Evolutionary conservation across 2,329 filamentous ascomycete species (phyloP).

Genomic region (Colletotrichum gloeosporioides): DNA sequence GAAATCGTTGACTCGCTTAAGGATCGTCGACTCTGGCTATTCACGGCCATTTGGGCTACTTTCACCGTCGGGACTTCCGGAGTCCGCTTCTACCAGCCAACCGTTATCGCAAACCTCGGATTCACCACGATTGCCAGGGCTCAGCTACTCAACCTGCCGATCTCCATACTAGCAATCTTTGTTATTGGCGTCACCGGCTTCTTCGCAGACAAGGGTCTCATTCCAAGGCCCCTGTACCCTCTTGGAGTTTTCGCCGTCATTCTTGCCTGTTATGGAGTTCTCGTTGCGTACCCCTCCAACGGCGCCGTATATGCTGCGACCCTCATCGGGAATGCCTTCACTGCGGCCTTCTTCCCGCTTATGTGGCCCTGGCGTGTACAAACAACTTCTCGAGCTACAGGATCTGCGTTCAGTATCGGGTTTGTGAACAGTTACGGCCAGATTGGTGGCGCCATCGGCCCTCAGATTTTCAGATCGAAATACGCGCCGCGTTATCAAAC

Average conservation of each 20-base stretch:
- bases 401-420: slow-evolving; percentile 54
- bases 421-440: slow-evolving; percentile 57
- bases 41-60: slow-evolving; percentile 47
- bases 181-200: slow-evolving; percentile 47
- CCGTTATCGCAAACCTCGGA: slow-evolving; percentile 41
- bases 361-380: slow-evolving; percentile 60
- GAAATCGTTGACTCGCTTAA: slow-evolving; percentile 44
- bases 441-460: slow-evolving; percentile 52
- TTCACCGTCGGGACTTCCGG: slow-evolving; percentile 48
- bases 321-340: slow-evolving; percentile 46
- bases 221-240: slow-evolving; percentile 49
- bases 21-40: slow-evolving; percentile 49
- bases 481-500: slow-evolving; percentile 51
- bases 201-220: slow-evolving; percentile 44
- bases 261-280: slow-evolving; percentile 48
- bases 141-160: slow-evolving; percentile 55
- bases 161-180: slow-evolving; percentile 43
- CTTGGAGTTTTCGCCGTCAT: slow-evolving; percentile 47
- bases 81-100: slow-evolving; percentile 46
- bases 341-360: slow-evolving; percentile 49
- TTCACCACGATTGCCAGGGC: slow-evolving; percentile 48
- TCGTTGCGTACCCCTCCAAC: slow-evolving; percentile 49
- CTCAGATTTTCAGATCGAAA: slow-evolving; percentile 49
- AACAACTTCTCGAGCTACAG: slow-evolving; percentile 49
- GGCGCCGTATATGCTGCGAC: slow-evolving; percentile 54